Percentiles rank a stretch among this genome's conserved stretches.
phyloP scores from a whole-genome alignment of 2,329 filamentous ascomycete genomes.

The Ceratocystis huliohia region DNA sequence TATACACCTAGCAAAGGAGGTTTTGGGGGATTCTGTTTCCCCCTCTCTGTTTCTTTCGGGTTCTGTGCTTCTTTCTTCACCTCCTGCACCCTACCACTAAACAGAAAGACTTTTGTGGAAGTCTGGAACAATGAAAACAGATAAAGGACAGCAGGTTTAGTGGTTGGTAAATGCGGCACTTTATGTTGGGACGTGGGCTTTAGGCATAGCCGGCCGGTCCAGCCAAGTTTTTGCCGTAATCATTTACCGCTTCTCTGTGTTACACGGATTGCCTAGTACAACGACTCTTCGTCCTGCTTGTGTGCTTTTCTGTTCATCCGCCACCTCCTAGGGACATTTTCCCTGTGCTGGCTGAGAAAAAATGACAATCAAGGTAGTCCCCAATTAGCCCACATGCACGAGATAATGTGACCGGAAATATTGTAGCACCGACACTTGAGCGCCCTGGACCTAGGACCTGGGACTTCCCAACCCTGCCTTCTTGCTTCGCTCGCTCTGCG shows the following conservation, averaged over 20 bases:
- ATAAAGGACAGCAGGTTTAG: too few species aligned
- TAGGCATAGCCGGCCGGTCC: not conserved
- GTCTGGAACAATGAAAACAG: not conserved
- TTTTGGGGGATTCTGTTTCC: not conserved
- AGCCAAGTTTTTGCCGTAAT: not conserved
- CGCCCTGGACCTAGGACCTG: not conserved
- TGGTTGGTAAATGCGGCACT: not conserved
- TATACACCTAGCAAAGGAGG: not conserved
- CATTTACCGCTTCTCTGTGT: constrained; percentile 3
- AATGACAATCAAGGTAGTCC: not conserved
- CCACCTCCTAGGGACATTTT: not conserved
- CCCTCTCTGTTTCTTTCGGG: not conserved
- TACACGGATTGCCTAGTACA: not conserved
- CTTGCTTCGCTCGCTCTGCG: not conserved
- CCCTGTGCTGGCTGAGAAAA: not conserved
- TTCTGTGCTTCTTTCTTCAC: too few species aligned
- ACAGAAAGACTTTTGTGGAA: not conserved
- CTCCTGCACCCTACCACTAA: not conserved
- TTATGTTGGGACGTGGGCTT: not conserved
- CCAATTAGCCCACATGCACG: not conserved
- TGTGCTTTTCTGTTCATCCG: not conserved
- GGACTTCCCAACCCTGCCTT: not conserved
- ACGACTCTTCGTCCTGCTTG: not conserved
- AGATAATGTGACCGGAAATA: not conserved
- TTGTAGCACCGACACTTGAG: not conserved